A percentile compares a stretch with the other conserved stretches of the same genome.
Conservation (phyloP, 768 basidiomycete genomes). For the Leucosporidium yakuticum region DNA sequence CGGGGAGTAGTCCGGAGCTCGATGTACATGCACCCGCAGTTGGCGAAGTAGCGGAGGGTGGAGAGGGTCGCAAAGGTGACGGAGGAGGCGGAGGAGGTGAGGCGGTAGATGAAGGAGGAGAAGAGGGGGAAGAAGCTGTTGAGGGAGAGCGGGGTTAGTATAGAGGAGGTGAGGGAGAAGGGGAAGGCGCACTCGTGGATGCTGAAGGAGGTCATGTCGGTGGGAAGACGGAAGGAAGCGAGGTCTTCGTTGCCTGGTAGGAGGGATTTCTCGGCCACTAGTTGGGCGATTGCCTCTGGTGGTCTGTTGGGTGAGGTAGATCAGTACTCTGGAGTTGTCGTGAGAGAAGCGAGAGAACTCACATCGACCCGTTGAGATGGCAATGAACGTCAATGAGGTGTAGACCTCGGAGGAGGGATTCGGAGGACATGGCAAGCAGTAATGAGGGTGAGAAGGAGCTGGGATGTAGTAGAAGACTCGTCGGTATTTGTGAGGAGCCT, state of each 20-base stretch:
- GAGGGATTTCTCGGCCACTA: not conserved
- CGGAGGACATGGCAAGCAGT: too few species aligned
- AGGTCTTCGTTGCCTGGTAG: not conserved
- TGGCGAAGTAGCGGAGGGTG: not conserved
- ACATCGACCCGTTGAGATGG: too few species aligned
- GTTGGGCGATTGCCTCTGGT: not conserved
- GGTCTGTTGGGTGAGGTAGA: too few species aligned
- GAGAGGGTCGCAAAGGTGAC: not conserved
- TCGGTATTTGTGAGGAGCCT: too few species aligned
- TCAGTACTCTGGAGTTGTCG: too few species aligned
- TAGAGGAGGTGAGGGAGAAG: too few species aligned
- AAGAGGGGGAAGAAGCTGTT: slow-evolving; percentile 6
- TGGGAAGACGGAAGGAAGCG: not conserved
- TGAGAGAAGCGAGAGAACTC: too few species aligned
- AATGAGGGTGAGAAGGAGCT: too few species aligned
- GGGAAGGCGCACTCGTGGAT: slow-evolving; percentile 5
- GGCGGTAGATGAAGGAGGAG: slow-evolving; percentile 4
- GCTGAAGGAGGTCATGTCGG: not conserved
- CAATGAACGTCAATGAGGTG: too few species aligned
- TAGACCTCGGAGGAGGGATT: too few species aligned
- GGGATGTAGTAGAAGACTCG: too few species aligned
- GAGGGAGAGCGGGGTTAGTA: not conserved
- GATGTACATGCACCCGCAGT: not conserved
- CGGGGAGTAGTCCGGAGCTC: slow-evolving; percentile 4
- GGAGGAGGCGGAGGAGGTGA: not conserved